Evolutionary conservation across 2,329 filamentous ascomycete genomes (phyloP), one percentile per base, ranked within the genome.

Genomic region (Thielaviopsis punctulata): DNA sequence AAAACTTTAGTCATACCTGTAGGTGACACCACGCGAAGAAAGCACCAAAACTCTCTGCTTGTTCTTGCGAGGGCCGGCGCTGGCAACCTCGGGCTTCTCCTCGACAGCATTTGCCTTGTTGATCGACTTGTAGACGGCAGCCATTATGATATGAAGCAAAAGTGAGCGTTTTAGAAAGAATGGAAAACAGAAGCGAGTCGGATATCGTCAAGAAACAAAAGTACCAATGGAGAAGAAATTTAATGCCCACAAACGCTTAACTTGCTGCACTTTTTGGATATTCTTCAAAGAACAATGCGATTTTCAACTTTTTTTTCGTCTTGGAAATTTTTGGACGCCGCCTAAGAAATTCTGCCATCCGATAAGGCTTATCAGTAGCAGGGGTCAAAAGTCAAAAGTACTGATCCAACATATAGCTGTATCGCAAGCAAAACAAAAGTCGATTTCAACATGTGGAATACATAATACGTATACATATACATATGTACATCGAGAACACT

Each of bases 11-110:
- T 50, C 30, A 47, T 45, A 88, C 83, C 84, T 77, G 68, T 86
- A 88, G 30, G 90, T 95, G 51, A 96, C 86, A 57, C 92, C 92
- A 70, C 92, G 76, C 22, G 89, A 95, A 23, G 86, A 92, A 60
- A 98, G 74, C 62, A 96, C 89, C 58, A 98, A 73, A 50, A 96
- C 85, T 61, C 88, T 73, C 66, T 82, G 80, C 69, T 78, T 82
- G 64, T 80, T 83, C 68, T 75, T 83, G 63, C 69, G 73, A 46
- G 69, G 61, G 54, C 70, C 72, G 65, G 70, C 72, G 56, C 64
- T 68, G 49, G 65, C 68, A 24, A 52, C 46, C 15, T 55, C 53
- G 27, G 64, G 69, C 46, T 78, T 73, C 49, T 68, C 62, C 59
- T 76, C 75, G 49, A 69, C 66, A 55, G 67, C 66, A 52, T 66